A percentile compares a stretch with the other conserved stretches of the same genome.
phyloP scores from a whole-genome alignment of 352 stramenopile genomes.

The Phytophthora idaei region DNA sequence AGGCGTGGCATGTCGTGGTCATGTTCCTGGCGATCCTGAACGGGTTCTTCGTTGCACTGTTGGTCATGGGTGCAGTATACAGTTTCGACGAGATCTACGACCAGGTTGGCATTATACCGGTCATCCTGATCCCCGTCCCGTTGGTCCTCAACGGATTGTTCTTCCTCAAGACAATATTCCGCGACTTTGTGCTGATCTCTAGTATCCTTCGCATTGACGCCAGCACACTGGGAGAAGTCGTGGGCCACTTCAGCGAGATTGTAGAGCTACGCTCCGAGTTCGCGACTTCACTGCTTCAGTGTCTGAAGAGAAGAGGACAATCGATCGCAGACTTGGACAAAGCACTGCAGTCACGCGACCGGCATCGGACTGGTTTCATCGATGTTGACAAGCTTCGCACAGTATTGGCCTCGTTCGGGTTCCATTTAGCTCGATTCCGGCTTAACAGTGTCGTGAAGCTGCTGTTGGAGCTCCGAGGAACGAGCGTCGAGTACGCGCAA shows the following conservation, averaged over 20 bases:
- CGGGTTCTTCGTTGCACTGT: slow-evolving; percentile 58
- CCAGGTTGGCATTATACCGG: slow-evolving; percentile 22
- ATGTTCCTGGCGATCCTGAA: slow-evolving; percentile 69
- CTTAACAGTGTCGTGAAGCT: slow-evolving; percentile 65
- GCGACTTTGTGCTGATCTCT: slow-evolving; percentile 60
- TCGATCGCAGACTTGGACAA: slow-evolving; percentile 38
- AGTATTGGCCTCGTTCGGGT: slow-evolving; percentile 47
- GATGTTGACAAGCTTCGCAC: slow-evolving; percentile 49
- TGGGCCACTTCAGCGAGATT: slow-evolving; percentile 64
- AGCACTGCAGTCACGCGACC: slow-evolving; percentile 33
- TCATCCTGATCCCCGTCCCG: slow-evolving; percentile 43
- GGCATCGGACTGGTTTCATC: slow-evolving; percentile 32
- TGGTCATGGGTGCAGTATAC: slow-evolving; percentile 70
- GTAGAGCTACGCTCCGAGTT: slow-evolving; percentile 60
- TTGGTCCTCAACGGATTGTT: slow-evolving; percentile 55
- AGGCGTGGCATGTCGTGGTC: slow-evolving; percentile 67
- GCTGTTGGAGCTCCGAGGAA: slow-evolving; percentile 51
- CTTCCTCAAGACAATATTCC: slow-evolving; percentile 62
- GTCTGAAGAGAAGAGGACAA: slow-evolving; percentile 20
- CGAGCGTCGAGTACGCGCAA: slow-evolving; percentile 52
- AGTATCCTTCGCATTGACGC: slow-evolving; percentile 58
- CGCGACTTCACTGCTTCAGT: slow-evolving; percentile 30
- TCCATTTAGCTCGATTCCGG: slow-evolving; percentile 55
- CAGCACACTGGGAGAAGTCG: slow-evolving; percentile 48
- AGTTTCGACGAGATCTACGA: slow-evolving; percentile 40